A percentile compares a stretch with the other conserved stretches of the same genome.
These are phyloP conservation scores for Venustampulla echinocandica DNA, from an alignment of 495 filamentous ascomycete genomes.

Conservation along the genomic window DNA sequence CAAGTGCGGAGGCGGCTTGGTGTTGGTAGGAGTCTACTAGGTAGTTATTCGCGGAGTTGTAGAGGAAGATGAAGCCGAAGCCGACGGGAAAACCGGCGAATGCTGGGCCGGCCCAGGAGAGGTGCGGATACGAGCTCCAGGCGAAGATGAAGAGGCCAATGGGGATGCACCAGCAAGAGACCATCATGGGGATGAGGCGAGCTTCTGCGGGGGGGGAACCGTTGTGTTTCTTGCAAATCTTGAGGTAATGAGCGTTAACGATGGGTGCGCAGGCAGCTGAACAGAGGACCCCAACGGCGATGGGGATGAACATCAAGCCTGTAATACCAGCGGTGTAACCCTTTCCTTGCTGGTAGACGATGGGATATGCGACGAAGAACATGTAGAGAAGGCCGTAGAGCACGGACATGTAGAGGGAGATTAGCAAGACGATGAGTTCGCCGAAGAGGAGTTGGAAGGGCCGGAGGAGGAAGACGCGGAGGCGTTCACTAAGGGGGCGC, in stretches of 20 bases:
- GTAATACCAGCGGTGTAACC: slow-evolving; percentile 62
- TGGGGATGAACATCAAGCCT: slow-evolving; percentile 73
- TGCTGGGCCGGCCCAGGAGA: slow-evolving; percentile 63
- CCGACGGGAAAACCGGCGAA: slow-evolving; percentile 70
- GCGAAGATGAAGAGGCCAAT: slow-evolving; percentile 63
- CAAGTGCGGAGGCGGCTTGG: slow-evolving; percentile 77
- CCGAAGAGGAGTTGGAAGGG: slow-evolving; percentile 74
- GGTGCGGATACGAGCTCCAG: slow-evolving; percentile 59
- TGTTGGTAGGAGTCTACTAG: slow-evolving; percentile 75
- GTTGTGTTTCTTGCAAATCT: slow-evolving; percentile 44
- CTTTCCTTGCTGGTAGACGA: slow-evolving; percentile 70
- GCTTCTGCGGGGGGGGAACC: slow-evolving; percentile 67
- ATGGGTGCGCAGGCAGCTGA: slow-evolving; percentile 58
- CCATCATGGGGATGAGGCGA: slow-evolving; percentile 79
- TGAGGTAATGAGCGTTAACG: slow-evolving; percentile 71
- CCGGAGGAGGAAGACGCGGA: slow-evolving; percentile 60
- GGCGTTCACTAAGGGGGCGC: slow-evolving; percentile 51
- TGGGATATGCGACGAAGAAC: slow-evolving; percentile 65
- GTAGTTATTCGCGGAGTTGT: slow-evolving; percentile 81
- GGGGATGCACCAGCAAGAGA: slow-evolving; percentile 59
- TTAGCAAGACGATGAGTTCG: slow-evolving; percentile 71
- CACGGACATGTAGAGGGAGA: slow-evolving; percentile 51
- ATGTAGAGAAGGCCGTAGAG: slow-evolving; percentile 53
- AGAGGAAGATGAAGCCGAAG: slow-evolving; percentile 80
- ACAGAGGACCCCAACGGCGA: slow-evolving; percentile 58